Evolutionary conservation across 2,329 filamentous ascomycete species (phyloP).

Genomic region (Clarireedia paspali): DNA sequence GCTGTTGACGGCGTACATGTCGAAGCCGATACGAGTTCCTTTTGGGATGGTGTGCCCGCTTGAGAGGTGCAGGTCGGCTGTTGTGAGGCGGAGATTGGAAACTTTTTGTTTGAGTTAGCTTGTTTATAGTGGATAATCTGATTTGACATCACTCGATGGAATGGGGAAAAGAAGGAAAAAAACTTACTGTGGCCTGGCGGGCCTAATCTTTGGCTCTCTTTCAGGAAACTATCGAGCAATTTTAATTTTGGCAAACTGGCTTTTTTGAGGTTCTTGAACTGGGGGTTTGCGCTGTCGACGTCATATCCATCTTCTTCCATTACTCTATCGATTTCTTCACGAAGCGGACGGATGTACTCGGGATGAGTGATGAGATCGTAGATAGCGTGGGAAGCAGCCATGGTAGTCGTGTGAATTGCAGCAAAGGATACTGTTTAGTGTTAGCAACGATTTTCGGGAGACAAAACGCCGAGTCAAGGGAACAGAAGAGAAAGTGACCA

Average conservation of each 20-base stretch:
- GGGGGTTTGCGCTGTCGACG: conserved; percentile 36
- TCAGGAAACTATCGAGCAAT: conserved; percentile 36
- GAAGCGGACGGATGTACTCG: conserved; percentile 31
- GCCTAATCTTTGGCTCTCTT: conserved; percentile 33
- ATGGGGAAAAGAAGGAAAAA: too few species aligned
- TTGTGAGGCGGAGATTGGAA: not conserved
- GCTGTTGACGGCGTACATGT: not conserved
- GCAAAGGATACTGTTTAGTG: conserved; percentile 23
- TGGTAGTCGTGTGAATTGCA: conserved; percentile 44
- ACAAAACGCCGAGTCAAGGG: not conserved
- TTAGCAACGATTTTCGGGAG: not conserved
- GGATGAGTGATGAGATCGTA: conserved; percentile 44
- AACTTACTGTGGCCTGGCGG: conserved; percentile 13
- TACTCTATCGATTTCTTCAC: conserved; percentile 23
- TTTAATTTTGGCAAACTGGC: conserved; percentile 20
- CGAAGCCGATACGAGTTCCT: not conserved
- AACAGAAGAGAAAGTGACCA: not conserved
- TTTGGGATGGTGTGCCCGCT: not conserved
- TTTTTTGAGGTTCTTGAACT: conserved; percentile 26
- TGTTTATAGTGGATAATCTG: not conserved
- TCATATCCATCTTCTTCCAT: conserved; percentile 35
- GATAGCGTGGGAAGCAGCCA: conserved; percentile 40
- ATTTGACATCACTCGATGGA: not conserved
- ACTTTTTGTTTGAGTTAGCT: not conserved
- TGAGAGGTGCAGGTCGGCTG: not conserved